These are phyloP conservation scores for Pichia heedii DNA, from an alignment of 805 yeast genomes.

Conservation along the genomic window DNA sequence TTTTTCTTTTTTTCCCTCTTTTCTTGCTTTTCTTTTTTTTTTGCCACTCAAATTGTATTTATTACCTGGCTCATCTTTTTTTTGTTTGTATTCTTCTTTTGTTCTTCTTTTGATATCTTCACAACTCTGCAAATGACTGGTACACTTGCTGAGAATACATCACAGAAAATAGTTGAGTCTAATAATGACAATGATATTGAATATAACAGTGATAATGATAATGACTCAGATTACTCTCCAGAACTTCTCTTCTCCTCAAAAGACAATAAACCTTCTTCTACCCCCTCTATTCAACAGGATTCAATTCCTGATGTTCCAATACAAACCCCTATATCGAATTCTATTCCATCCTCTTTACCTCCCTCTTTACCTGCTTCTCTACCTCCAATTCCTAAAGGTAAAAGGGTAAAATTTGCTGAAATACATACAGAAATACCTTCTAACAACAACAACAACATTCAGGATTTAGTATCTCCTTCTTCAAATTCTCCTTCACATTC, in stretches of 20 bases:
- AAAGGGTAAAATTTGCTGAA: conserved; percentile 8
- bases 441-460: neutral
- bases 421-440: neutral
- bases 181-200: too few relatives aligned
- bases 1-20: neutral
- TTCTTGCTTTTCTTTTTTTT: neutral
- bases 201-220: too few relatives aligned
- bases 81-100: too few relatives aligned
- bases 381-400: neutral
- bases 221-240: neutral
- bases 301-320: conserved; percentile 5
- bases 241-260: conserved; percentile 1
- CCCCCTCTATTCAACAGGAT: conserved; percentile 12
- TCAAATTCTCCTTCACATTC: neutral
- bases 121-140: too few relatives aligned
- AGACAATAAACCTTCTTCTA: too few relatives aligned
- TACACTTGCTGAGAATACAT: too few relatives aligned
- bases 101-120: too few relatives aligned
- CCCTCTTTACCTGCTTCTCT: neutral
- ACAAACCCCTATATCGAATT: neutral
- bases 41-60: too few relatives aligned
- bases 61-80: too few relatives aligned
- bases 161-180: too few relatives aligned
- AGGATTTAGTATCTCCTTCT: neutral
- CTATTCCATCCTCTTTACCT: neutral